phyloP scores from a whole-genome alignment of 192 early-diverging fungal genomes.

The Linnemannia hyalina region DNA sequence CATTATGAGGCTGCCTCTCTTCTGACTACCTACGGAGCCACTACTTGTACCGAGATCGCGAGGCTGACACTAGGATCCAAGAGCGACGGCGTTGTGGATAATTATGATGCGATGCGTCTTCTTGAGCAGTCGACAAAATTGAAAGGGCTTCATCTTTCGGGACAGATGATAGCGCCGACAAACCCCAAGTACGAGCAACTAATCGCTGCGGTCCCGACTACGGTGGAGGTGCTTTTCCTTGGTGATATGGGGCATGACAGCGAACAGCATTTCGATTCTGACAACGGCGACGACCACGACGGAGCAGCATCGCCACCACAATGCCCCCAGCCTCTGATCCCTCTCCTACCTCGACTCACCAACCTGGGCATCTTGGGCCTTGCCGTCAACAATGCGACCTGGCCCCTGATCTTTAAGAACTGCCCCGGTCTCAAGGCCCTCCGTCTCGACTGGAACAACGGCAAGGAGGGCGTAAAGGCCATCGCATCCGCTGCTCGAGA shows the following conservation, averaged over 20 bases:
- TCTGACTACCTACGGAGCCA: background rate
- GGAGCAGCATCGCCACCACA: background rate
- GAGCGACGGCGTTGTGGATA: background rate
- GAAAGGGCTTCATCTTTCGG: background rate
- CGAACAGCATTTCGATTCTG: background rate
- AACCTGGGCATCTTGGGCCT: background rate
- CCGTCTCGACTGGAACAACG: background rate
- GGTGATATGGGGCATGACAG: too few species aligned
- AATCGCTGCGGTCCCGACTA: background rate
- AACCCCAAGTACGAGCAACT: background rate
- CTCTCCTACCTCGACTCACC: background rate
- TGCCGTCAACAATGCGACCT: background rate
- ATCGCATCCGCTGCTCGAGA: background rate
- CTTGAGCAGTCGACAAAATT: background rate
- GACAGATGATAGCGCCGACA: background rate
- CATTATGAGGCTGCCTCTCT: background rate
- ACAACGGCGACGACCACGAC: too few species aligned
- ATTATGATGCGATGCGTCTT: background rate
- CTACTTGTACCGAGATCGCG: background rate
- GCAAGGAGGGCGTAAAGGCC: background rate
- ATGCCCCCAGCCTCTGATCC: background rate
- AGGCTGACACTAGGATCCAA: background rate
- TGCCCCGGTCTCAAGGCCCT: background rate
- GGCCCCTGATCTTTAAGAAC: background rate
- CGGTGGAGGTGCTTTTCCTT: background rate